A percentile compares a stretch with the other conserved stretches of the same genome.
Evolutionary conservation across 2,329 filamentous ascomycete species (phyloP).

Genomic region (Cercospora sp.): DNA sequence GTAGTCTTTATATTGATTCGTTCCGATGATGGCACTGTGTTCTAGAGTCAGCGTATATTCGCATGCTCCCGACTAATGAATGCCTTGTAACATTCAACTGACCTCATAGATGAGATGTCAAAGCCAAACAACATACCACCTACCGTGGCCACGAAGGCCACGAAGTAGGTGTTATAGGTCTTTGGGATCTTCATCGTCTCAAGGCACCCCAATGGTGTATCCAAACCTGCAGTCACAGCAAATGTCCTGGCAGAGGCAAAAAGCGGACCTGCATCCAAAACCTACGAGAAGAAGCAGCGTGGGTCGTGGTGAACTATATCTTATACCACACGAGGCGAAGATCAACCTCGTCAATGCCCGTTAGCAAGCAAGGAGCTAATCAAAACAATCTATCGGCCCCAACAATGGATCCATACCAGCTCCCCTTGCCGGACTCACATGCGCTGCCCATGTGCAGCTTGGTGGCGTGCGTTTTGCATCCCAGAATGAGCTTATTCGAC

Average conservation of each 20-base stretch:
- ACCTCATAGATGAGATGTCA: conserved; percentile 38
- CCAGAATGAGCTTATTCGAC: neutral
- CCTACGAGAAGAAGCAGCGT: neutral
- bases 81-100: neutral
- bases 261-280: neutral
- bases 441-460: neutral
- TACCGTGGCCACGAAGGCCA: conserved; percentile 54
- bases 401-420: neutral
- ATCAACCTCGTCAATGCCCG: neutral
- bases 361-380: neutral
- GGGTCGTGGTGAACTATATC: neutral
- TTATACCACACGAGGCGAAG: neutral
- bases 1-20: conserved; percentile 50
- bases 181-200: conserved; percentile 43
- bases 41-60: neutral
- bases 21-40: conserved; percentile 15
- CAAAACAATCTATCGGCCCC: neutral
- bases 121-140: conserved; percentile 57
- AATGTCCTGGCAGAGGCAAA: neutral
- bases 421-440: neutral
- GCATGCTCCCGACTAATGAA: too few species aligned
- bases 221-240: neutral
- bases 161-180: conserved; percentile 57
- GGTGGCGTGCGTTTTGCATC: neutral
- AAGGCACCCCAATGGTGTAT: neutral